Conservation (phyloP, 345 rosid genomes). For the Heritiera littoralis region DNA sequence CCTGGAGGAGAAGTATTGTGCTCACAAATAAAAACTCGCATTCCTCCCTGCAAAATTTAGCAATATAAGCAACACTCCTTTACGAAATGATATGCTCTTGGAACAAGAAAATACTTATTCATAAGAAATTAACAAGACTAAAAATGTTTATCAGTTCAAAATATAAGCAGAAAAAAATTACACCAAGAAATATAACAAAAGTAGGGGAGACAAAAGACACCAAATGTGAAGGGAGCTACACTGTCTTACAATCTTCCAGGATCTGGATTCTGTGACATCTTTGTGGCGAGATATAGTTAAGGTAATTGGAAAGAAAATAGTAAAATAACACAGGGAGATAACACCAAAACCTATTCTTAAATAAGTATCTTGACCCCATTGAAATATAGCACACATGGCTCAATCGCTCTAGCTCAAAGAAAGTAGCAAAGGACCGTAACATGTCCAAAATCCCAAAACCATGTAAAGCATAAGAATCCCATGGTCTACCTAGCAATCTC, state of each 20-base stretch:
- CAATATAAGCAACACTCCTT: slow-evolving; percentile 9
- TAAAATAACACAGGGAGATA: background rate
- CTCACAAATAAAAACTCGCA: slow-evolving; percentile 75
- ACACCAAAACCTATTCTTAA: background rate
- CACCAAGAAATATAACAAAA: slow-evolving; percentile 1
- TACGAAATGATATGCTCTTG: background rate
- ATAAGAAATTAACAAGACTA: background rate
- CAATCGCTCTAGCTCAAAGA: background rate
- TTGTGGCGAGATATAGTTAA: background rate
- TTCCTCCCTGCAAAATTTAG: slow-evolving; percentile 63
- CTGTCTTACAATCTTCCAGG: background rate
- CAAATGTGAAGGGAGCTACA: background rate
- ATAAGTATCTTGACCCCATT: background rate
- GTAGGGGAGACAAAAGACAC: background rate
- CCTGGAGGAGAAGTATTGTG: slow-evolving; percentile 87
- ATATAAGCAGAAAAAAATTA: background rate
- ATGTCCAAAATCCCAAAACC: background rate
- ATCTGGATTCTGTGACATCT: background rate
- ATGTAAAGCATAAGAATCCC: background rate
- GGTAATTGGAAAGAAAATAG: background rate
- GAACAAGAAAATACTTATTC: slow-evolving; percentile 13
- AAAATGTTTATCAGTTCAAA: background rate
- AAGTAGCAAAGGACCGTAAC: too few relatives aligned
- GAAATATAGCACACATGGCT: background rate
- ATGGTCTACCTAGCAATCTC: background rate